Evolutionary conservation across 176 grass and related monocot genomes (phyloP), one percentile per base, ranked within the genome.

Genomic region (Canna indica): DNA sequence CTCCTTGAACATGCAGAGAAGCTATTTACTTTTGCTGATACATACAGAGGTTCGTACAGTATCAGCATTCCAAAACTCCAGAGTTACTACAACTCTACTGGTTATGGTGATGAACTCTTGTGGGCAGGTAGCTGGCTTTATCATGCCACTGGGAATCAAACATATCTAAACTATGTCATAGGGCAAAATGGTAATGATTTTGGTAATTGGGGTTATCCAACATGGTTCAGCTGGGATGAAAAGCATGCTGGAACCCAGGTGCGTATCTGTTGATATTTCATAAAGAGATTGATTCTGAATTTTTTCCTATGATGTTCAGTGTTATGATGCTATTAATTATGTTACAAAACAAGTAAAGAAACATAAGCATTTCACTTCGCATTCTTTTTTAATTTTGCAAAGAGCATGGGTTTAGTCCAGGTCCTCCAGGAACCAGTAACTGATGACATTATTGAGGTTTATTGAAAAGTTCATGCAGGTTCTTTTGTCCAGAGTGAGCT

Each of bases 181-280:
- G 85, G 76, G 13, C 65, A 88, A 65, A 85, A 85, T 60, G 87
- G 77, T 60, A 29, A 85, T 17, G 60, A 83, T 1, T 95, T 84
- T 74, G 82, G 71, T 39, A 85, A 87, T 28, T 84, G 83, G 15
- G 91, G 91, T 0, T 87, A 82, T 22, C 87, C 87, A 6, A 83
- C 83, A 25, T 91, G 78, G 75, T 91, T 96, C 85, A 91, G 85
- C 61, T 96, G 91, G 91, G 91, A 96, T 48, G 85, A 88, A 78
- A 96, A 96, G 47, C 75, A 80, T 6, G 64, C 91, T 0, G 91
- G 91, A 20, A 95, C 77, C 3, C 76, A 92, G 89, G 88, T 88
- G 20, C 30, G 33, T 45, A 67, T 53, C 16, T 34, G 15, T 11
- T 0, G 18, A 48, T 48, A 17, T 48, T 48, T 18, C 18, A 48